Conservation (phyloP, 2,329 filamentous ascomycete species). For the Mariannaea elegans region DNA sequence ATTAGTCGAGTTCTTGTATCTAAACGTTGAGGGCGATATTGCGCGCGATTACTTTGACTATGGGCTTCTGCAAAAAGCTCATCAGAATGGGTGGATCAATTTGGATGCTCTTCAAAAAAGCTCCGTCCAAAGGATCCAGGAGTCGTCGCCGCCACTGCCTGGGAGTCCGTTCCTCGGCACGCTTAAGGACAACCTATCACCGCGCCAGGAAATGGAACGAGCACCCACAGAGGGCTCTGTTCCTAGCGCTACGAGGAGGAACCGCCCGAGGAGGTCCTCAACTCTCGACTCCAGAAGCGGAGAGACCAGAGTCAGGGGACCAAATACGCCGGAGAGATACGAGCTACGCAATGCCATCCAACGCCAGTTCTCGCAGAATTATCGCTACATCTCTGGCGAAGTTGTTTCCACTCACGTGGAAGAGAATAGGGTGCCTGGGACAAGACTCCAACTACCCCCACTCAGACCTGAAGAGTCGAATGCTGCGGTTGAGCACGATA, state of each 20-base stretch:
- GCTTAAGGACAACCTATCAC: neutral
- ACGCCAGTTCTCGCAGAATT: conserved; percentile 7
- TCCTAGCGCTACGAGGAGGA: neutral
- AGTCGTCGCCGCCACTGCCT: neutral
- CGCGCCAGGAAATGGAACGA: too few relatives aligned
- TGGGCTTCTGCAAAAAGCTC: conserved; percentile 17
- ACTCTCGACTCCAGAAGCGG: neutral
- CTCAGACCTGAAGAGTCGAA: neutral
- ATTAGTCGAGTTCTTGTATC: conserved; percentile 33
- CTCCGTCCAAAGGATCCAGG: neutral
- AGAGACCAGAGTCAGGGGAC: neutral
- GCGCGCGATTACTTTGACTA: conserved; percentile 34
- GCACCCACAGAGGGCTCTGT: neutral
- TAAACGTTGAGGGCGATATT: conserved; percentile 38
- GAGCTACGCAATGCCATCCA: conserved; percentile 7
- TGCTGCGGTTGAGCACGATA: neutral
- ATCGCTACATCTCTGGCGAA: neutral
- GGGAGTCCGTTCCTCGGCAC: conserved; percentile 1
- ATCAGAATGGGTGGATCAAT: conserved; percentile 26
- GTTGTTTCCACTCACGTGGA: conserved; percentile 24
- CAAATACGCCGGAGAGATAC: neutral
- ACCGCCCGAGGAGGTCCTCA: neutral
- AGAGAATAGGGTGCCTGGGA: conserved; percentile 8
- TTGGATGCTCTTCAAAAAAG: neutral
- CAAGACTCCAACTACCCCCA: too few relatives aligned